phyloP scores from a whole-genome alignment of 352 stramenopile species.

The Sclerospora graminicola region DNA sequence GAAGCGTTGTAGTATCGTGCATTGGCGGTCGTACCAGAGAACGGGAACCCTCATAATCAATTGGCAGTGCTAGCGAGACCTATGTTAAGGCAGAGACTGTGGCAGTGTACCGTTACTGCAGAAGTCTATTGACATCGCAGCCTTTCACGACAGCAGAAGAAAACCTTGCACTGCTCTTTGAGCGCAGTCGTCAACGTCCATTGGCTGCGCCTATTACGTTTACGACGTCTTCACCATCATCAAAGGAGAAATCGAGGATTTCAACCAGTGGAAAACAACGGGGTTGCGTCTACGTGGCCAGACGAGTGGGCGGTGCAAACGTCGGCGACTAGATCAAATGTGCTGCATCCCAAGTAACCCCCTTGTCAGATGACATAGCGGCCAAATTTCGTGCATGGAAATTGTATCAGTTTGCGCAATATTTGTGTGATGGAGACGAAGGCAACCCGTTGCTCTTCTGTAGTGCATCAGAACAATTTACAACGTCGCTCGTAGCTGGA shows the following conservation, averaged over 20 bases:
- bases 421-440: constrained; percentile 47
- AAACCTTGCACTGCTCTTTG: too few relatives aligned
- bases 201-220: too few relatives aligned
- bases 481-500: constrained; percentile 10
- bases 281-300: constrained; percentile 1
- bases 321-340: constrained; percentile 5
- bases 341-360: constrained; percentile 6
- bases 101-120: constrained; percentile 86
- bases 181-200: too few relatives aligned
- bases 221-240: too few relatives aligned
- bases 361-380: constrained; percentile 33
- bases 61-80: constrained; percentile 71
- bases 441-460: constrained; percentile 49
- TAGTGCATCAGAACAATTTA: constrained; percentile 15
- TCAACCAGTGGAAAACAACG: constrained; percentile 28
- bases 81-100: constrained; percentile 86
- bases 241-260: constrained; percentile 82
- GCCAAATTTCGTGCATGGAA: constrained; percentile 52
- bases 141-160: too few relatives aligned
- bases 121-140: constrained; percentile 70
- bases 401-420: constrained; percentile 40
- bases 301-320: constrained; percentile 22
- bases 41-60: constrained; percentile 82
- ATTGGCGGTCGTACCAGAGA: too few relatives aligned
- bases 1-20: too few relatives aligned